Conservation (phyloP, 345 rosid species). For the Populus davidiana region DNA sequence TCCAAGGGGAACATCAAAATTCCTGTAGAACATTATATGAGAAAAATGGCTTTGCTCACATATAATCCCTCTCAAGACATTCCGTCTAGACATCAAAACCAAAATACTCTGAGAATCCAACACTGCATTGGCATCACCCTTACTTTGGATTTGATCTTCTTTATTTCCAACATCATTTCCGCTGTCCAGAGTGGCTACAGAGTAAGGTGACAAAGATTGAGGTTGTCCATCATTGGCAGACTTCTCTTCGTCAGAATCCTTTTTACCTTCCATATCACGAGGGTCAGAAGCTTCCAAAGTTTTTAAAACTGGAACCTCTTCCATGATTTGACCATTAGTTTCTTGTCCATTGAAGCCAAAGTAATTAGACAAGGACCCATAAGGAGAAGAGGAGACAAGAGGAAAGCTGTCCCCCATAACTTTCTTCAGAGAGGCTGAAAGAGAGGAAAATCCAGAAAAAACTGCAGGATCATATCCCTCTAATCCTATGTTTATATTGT, state of each 20-base stretch:
- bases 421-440: slow-evolving; percentile 73
- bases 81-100: slow-evolving; percentile 81
- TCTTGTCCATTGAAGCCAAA: slow-evolving; percentile 47
- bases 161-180: slow-evolving; percentile 30
- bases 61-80: slow-evolving; percentile 58
- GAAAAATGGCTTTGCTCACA: slow-evolving; percentile 95
- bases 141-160: slow-evolving; percentile 35
- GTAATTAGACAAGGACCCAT: slow-evolving; percentile 53
- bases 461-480: slow-evolving; percentile 64
- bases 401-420: slow-evolving; percentile 49
- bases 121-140: slow-evolving; percentile 40
- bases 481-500: slow-evolving; percentile 24
- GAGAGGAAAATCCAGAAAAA: slow-evolving; percentile 71
- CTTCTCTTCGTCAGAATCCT: slow-evolving; percentile 32
- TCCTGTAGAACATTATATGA: slow-evolving; percentile 83
- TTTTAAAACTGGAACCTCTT: slow-evolving; percentile 40
- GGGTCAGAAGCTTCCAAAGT: slow-evolving; percentile 28
- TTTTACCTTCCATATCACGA: slow-evolving; percentile 36
- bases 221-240: slow-evolving; percentile 32
- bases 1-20: slow-evolving; percentile 84
- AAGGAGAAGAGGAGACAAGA: slow-evolving; percentile 37
- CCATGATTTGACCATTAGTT: slow-evolving; percentile 26
- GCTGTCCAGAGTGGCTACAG: slow-evolving; percentile 24
- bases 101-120: slow-evolving; percentile 72
- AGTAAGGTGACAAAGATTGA: slow-evolving; percentile 30